Base-by-base conservation (phyloP, 2,329 filamentous ascomycete species). In the Conoideocrella luteorostrata region DNA sequence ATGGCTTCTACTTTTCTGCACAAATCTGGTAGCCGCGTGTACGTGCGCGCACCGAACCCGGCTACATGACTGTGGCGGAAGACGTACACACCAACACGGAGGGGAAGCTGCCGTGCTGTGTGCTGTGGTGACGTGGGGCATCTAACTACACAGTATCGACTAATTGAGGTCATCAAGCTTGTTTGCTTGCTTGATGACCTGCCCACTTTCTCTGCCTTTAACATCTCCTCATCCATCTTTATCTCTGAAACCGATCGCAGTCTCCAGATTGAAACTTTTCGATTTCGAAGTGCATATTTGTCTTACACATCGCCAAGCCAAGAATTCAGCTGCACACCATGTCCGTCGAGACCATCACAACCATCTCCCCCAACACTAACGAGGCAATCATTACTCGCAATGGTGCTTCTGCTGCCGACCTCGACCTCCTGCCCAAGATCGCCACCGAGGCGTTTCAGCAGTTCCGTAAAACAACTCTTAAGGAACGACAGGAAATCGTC, bases 321-420 rank as follows among this genome's bases (percentile, higher is more conserved):
- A n/a, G 20, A 15, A 28, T 5, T 23, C 17, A 23, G 22, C 33
- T 28, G 33, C 21, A 45, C 57, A 70, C 47, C 44, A 84, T 84
- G 80, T 81, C 80, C 49, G 70, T 76, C 58, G 80, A 84, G 68
- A 70, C 71, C 39, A 72, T 84, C 55, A 82, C 72, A 24, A 96
- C 91, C 52, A 90, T 96, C 65, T 97, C 91, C 3, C 91, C 91
- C 45, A 84, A 80, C 51, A 96, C 89, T 52, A 91, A 93, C 67
- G 81, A 90, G 69, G 75, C 86, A 45, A 80, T 97, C 63, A 66
- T 95, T 52, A 88, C 84, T 48, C 82, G 90, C 53, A 81, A 82
- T 63, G 88, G 87, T 54, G 74, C 85, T 52, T 84, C 86, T 35
- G 67, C 78, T 29, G 67, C 76, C 22, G 86, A 95, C 50, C 72